Percentiles rank a stretch among this genome's conserved stretches.
These are phyloP conservation scores for Zasmidium citrigriseum DNA, from an alignment of 2,329 filamentous ascomycete genomes.

Conservation along the genomic window DNA sequence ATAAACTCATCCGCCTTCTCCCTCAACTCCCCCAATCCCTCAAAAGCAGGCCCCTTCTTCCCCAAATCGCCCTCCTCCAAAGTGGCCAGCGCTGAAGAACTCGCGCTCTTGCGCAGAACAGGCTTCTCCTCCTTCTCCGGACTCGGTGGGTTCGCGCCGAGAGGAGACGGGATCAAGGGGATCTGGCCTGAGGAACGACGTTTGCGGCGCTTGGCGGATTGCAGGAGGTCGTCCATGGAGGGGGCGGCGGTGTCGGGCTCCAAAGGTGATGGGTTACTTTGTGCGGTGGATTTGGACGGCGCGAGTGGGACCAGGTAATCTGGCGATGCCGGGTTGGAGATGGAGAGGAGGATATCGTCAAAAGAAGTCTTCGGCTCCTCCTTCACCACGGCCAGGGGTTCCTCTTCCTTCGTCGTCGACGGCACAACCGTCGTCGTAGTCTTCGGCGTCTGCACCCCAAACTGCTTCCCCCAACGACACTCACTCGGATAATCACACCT, in stretches of 20 bases:
- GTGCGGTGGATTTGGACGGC: slow-evolving; percentile 4
- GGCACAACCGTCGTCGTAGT: slow-evolving; percentile 2
- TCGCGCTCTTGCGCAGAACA: not conserved
- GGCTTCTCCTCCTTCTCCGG: slow-evolving; percentile 4
- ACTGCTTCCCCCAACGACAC: slow-evolving; percentile 44
- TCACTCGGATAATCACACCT: slow-evolving; percentile 49
- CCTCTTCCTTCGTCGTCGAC: not conserved
- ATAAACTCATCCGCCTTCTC: not conserved
- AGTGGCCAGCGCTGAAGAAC: slow-evolving; percentile 21
- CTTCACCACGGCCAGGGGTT: not conserved
- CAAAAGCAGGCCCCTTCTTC: slow-evolving; percentile 18
- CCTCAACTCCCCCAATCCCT: not conserved
- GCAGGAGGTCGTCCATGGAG: slow-evolving; percentile 30
- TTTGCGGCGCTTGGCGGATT: slow-evolving; percentile 30
- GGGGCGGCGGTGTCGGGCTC: slow-evolving; percentile 27
- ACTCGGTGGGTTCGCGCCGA: slow-evolving; percentile 28
- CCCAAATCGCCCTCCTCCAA: slow-evolving; percentile 26
- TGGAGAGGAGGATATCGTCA: slow-evolving; percentile 29
- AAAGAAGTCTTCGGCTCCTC: slow-evolving; percentile 16
- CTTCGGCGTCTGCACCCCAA: slow-evolving; percentile 22
- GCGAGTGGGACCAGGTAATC: slow-evolving; percentile 22
- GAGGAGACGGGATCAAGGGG: slow-evolving; percentile 20
- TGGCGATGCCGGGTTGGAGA: slow-evolving; percentile 9
- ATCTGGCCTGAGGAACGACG: slow-evolving; percentile 23
- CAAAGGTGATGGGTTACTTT: slow-evolving; percentile 4